Conservation (phyloP, 1,139 yeast genomes). For the Saccharomyces hybrid region DNA sequence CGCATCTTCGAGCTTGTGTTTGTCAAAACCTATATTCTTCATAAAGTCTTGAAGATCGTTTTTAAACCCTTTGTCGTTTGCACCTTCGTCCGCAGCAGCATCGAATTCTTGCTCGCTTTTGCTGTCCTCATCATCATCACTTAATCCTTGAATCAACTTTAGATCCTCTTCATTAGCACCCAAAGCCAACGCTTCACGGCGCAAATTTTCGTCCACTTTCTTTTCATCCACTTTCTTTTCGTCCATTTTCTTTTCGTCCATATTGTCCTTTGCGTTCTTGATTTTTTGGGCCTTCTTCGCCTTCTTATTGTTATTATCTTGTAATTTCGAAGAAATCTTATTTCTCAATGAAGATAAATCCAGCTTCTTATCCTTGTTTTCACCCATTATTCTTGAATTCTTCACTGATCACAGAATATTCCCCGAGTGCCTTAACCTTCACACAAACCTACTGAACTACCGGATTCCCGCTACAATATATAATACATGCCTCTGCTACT, state of each 20-base stretch:
- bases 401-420: neutral
- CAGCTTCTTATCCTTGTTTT: conserved; percentile 5
- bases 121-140: conserved; percentile 44
- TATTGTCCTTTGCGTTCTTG: conserved; percentile 11
- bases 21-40: conserved; percentile 57
- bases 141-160: conserved; percentile 44
- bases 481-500: neutral
- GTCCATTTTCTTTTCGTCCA: conserved; percentile 13
- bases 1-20: conserved; percentile 22
- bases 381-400: conserved; percentile 8
- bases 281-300: conserved; percentile 13
- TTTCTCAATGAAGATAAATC: conserved; percentile 50
- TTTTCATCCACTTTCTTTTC: conserved; percentile 29
- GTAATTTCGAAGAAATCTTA: conserved; percentile 40
- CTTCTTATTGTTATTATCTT: conserved; percentile 27
- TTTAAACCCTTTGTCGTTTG: conserved; percentile 43
- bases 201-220: conserved; percentile 38
- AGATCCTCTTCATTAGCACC: conserved; percentile 72
- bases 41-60: conserved; percentile 59
- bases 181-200: conserved; percentile 62
- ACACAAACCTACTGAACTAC: neutral
- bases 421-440: neutral
- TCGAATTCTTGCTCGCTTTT: conserved; percentile 61
- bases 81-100: conserved; percentile 34
- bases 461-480: neutral